These are phyloP conservation scores for Extremus antarcticus DNA, from an alignment of 495 filamentous ascomycete genomes.

Conservation along the genomic window DNA sequence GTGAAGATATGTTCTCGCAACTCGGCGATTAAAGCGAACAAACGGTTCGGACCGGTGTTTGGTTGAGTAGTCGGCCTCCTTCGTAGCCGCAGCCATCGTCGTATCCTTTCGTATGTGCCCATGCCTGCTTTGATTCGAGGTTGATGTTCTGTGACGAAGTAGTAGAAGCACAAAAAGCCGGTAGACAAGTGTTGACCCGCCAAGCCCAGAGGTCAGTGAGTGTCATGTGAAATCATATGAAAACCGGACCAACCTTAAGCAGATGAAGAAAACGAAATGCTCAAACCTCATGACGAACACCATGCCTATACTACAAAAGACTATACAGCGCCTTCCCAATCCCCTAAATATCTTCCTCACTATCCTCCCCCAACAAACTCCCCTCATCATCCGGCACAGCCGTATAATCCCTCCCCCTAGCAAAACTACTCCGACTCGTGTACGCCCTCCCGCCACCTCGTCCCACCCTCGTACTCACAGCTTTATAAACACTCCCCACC, in stretches of 20 bases:
- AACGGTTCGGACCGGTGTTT: background rate
- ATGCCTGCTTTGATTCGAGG: no score
- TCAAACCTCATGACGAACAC: background rate
- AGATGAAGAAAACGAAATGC: no score
- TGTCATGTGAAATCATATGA: no score
- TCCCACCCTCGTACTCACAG: slow-evolving; percentile 34
- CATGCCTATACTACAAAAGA: background rate
- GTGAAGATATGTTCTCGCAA: background rate
- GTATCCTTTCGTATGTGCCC: no score
- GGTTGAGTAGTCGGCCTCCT: no score
- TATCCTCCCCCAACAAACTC: slow-evolving; percentile 81
- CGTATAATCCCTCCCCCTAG: slow-evolving; percentile 68
- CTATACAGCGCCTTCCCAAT: background rate
- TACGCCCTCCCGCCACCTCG: slow-evolving; percentile 52
- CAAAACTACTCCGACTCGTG: slow-evolving; percentile 74
- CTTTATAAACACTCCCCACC: slow-evolving; percentile 54
- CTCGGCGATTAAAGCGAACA: background rate
- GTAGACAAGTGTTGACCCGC: no score
- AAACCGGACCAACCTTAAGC: no score
- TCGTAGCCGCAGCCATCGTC: no score
- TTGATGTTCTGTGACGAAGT: no score
- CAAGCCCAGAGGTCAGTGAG: no score
- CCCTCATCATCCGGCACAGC: slow-evolving; percentile 87
- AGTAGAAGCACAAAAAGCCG: no score
- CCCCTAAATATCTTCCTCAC: slow-evolving; percentile 60